Conservation (phyloP, 257 asterid species). For the Solanum peruvianum region DNA sequence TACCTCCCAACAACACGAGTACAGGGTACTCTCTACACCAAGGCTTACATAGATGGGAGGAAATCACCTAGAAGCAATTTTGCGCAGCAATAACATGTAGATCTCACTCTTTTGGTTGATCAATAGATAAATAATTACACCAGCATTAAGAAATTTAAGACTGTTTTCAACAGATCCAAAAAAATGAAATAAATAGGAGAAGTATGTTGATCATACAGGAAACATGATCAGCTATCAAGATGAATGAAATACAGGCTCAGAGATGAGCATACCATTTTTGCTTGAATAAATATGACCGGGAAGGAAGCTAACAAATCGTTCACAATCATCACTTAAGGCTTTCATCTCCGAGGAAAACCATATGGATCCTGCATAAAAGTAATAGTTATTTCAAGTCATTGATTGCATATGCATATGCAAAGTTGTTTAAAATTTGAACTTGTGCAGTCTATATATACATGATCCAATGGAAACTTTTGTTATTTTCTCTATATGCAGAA, state of each 20-base stretch:
- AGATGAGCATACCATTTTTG: conserved; percentile 52
- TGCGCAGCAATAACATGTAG: background rate
- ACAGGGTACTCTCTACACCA: background rate
- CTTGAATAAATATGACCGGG: conserved; percentile 98
- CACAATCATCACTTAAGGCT: conserved; percentile 97
- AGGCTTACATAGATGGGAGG: background rate
- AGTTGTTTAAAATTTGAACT: background rate
- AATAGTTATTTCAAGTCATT: background rate
- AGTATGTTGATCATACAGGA: background rate
- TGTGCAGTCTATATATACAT: background rate
- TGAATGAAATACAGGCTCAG: background rate
- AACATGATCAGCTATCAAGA: background rate
- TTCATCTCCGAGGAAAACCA: conserved; percentile 99
- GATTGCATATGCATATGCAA: background rate
- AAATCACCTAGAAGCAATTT: background rate
- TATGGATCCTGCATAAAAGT: conserved; percentile 66
- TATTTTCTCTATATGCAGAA: background rate
- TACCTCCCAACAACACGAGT: background rate
- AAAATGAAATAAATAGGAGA: background rate
- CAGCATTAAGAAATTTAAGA: background rate
- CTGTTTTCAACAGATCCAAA: background rate
- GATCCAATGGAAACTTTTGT: background rate
- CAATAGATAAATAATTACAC: background rate
- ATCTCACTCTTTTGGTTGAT: background rate
- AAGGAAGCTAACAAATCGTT: conserved; percentile 74